Base-by-base conservation (phyloP, 83 land plant genomes). In the Diphasiastrum complanatum region DNA sequence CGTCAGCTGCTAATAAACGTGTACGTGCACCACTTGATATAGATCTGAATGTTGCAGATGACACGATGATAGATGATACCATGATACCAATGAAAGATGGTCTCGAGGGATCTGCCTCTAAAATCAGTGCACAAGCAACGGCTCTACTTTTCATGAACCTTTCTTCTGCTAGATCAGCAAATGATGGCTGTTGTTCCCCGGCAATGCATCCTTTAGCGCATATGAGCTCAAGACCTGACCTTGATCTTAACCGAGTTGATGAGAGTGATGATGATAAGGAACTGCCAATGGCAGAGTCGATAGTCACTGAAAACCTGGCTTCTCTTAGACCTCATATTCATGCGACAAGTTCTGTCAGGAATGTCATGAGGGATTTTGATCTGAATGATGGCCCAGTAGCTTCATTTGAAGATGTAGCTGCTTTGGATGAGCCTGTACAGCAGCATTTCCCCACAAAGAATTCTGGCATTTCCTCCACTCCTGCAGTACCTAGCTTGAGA, bases 21-120 rank as follows among this genome's bases (percentile, higher is more conserved):
- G 47, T 55, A 25, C 62, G 73, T 11, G 45, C 60, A 11, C 75
- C 50, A 22, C n/a, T 72, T 30, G 75, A 72, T 23, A 70, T 72
- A 20, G 75, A 72, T 40, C 54, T 72, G 54, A 72, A 72, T 58
- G 56, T 72, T 10, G 75, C 73, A 32, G 75, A 72, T 18, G 75
- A 72, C 6, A 67, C 64, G 25, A 63, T 41, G 34, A 32, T 51
- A 19, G 71, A 70, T 18, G 74, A 70, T 45, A 40, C 70, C 4
- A 36, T 50, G 14, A 58, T 59, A 34, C 51, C 68, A 12, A 31
- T 65, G 24, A 51, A 56, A 38, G n/a, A n/a, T n/a, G n/a, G n/a
- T n/a, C 52, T 59, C 26, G 59, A 65, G 28, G 68, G 68, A 31
- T 52, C 61, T 20, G 68, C 48, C 22, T 24, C 40, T 19, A 59